A percentile compares a stretch with the other conserved stretches of the same genome.
phyloP scores from a whole-genome alignment of 768 basidiomycete species.

The Lactarius tabidus region DNA sequence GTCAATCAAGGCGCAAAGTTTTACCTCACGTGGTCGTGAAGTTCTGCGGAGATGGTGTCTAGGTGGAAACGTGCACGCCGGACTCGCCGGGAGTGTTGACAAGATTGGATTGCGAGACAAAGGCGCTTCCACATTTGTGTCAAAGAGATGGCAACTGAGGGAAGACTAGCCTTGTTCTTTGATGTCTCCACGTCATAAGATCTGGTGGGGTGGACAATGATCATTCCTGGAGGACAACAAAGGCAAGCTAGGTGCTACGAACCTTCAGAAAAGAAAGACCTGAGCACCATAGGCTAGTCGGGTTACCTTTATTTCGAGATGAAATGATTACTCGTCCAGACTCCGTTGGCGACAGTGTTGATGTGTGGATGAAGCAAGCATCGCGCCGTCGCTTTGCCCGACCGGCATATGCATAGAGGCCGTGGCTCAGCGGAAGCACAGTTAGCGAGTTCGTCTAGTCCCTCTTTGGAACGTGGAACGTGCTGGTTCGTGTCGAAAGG shows the following conservation, averaged over 20 bases:
- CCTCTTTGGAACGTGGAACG: background rate
- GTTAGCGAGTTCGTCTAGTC: background rate
- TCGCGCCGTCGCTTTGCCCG: background rate
- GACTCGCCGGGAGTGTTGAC: background rate
- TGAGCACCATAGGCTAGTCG: background rate
- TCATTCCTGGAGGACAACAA: background rate
- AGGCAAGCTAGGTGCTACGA: background rate
- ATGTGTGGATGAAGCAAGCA: slow-evolving; percentile 7
- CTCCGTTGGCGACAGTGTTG: background rate
- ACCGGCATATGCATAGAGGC: background rate
- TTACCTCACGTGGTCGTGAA: background rate
- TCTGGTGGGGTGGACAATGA: background rate
- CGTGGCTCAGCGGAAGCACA: background rate
- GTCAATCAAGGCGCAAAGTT: background rate
- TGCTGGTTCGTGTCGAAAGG: background rate
- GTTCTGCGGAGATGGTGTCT: background rate
- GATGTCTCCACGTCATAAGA: background rate
- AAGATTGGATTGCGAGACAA: background rate
- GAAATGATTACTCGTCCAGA: slow-evolving; percentile 4
- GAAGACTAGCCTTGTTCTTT: background rate
- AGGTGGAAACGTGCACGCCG: background rate
- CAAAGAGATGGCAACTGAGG: background rate
- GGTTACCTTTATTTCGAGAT: slow-evolving; percentile 5
- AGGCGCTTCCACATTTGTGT: background rate
- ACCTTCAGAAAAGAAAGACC: background rate